Percentiles rank a stretch among this genome's conserved stretches.
Conservation (phyloP, 2,329 filamentous ascomycete genomes). For the Aspergillus tamarii region DNA sequence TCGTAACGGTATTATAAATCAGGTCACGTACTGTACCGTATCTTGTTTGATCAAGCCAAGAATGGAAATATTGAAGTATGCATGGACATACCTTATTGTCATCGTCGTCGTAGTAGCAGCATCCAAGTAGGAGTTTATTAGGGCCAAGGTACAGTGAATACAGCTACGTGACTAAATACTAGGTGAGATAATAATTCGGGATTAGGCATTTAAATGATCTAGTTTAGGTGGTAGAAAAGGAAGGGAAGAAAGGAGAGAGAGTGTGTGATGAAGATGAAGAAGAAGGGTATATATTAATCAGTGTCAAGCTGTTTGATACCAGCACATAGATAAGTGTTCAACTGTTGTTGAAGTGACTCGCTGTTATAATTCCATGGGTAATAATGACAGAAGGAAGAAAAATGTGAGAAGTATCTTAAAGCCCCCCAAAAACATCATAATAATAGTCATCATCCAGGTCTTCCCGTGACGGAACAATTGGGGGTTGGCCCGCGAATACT, state of each 20-base stretch:
- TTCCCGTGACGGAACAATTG: slow-evolving; percentile 77
- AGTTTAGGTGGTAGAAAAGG: too few species aligned
- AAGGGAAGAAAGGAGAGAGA: too few species aligned
- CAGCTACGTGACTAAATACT: too few species aligned
- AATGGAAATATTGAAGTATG: background rate
- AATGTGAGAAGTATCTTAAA: slow-evolving; percentile 15
- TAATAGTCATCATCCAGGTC: slow-evolving; percentile 92
- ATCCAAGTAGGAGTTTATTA: too few species aligned
- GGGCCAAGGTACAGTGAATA: too few species aligned
- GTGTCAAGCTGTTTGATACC: background rate
- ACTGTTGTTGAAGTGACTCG: background rate
- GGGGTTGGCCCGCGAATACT: slow-evolving; percentile 68
- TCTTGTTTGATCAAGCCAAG: background rate
- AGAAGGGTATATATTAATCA: background rate
- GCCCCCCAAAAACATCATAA: slow-evolving; percentile 70
- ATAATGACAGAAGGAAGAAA: background rate
- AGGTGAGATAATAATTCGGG: too few species aligned
- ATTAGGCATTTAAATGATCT: background rate
- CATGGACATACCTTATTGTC: background rate
- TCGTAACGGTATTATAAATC: background rate
- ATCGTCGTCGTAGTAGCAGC: too few species aligned
- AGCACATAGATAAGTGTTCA: background rate
- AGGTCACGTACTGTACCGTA: background rate
- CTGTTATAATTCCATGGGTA: background rate
- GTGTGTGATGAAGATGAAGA: background rate